Base-by-base conservation (phyloP, 106 monocot genomes). In the Phalaenopsis aphrodite region DNA sequence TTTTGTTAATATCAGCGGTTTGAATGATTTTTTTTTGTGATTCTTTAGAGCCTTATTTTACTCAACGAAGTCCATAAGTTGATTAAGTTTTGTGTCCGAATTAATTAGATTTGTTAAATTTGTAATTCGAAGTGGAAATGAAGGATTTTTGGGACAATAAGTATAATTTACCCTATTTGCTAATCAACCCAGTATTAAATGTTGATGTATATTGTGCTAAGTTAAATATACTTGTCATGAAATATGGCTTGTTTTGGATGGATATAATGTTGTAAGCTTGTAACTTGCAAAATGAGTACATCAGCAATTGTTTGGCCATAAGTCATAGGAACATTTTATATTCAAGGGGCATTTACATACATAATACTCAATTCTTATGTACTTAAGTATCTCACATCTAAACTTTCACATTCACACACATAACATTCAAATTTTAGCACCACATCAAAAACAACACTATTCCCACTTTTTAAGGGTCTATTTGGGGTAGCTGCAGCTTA, bases 171-270 rank as follows among this genome's bases (percentile, higher is more conserved):
- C 69, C 39, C 38, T 69, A 39, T 14, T 69, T 69, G 38, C 69
- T 39, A 4, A 2, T 65, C 64, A 65, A 65, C 1, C 52, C 64
- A 65, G 2, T 7, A 65, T 39, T 69, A 41, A 69, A 69, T 69
- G 2, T 39, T 69, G 15, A 39, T 36, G 69, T 14, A 38, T 39
- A 11, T 69, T 39, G 3, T 41, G 39, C 38, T 39, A 39, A 14
- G 38, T 41, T 69, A 69, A 39, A 39, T 15, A 1, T 21, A 21
- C 61, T 61, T 61, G 61, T 3, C 5, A 52, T 52, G 61, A 61
- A n/a, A 6, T 21, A 61, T 61, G 61, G 61, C 61, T 69, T 69
- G 69, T 23, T 69, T 38, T 69, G 69, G 69, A 69, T 36, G 69
- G 36, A 69, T 61, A 21, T 61, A 61, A 61, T 61, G 61, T 21